These are phyloP conservation scores for Trematosphaeria pertusa DNA, from an alignment of 2,329 filamentous ascomycete genomes.

Conservation along the genomic window DNA sequence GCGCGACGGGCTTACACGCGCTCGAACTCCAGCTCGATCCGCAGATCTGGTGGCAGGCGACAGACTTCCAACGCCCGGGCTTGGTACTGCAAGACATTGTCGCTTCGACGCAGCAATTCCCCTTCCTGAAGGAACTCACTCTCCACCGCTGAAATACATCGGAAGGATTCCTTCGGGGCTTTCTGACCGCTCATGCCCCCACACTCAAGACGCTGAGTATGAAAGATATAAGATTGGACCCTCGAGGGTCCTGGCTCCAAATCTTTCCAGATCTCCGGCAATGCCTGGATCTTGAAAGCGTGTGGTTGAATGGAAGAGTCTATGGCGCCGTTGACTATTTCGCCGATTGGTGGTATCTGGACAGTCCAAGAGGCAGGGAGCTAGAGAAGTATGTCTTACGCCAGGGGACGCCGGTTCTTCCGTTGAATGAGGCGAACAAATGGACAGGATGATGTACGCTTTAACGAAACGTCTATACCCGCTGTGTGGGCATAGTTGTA, in stretches of 20 bases:
- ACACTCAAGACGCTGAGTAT: slow-evolving; percentile 1
- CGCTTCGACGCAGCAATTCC: background rate
- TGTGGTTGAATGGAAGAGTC: too few species aligned
- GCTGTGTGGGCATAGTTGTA: too few species aligned
- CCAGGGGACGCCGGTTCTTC: too few species aligned
- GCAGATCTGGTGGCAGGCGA: background rate
- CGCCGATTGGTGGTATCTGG: too few species aligned
- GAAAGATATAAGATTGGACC: slow-evolving; percentile 1
- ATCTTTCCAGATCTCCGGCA: too few species aligned
- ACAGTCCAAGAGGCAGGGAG: too few species aligned
- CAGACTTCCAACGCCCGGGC: background rate
- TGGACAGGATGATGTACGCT: too few species aligned
- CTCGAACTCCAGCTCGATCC: slow-evolving; percentile 3
- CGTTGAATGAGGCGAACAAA: too few species aligned
- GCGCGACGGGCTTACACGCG: background rate
- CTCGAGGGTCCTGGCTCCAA: background rate
- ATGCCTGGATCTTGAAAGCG: too few species aligned
- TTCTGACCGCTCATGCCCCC: background rate
- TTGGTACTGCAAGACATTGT: background rate
- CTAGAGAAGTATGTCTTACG: too few species aligned
- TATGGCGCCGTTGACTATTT: too few species aligned
- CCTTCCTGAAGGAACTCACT: background rate
- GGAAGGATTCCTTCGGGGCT: background rate
- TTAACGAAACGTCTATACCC: too few species aligned
- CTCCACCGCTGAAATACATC: background rate